Evolutionary conservation across 108 stramenopile genomes (phyloP).

Genomic region (Nitzschia sp.): DNA sequence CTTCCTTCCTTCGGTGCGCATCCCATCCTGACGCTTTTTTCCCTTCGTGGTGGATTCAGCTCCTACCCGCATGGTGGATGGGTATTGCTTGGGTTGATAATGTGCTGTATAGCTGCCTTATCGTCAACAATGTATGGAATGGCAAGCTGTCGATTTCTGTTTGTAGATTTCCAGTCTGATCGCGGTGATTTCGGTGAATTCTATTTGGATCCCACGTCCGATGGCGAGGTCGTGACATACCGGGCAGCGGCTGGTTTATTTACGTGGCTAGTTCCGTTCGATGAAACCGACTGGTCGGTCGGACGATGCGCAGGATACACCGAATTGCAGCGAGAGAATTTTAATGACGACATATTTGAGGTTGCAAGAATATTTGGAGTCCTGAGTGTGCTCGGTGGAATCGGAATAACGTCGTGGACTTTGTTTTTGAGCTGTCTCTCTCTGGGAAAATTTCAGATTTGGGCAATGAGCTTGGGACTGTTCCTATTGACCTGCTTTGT

Average conservation of each 20-base stretch:
- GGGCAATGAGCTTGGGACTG: conserved; percentile 22
- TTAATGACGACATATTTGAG: conserved; percentile 34
- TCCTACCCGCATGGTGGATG: conserved; percentile 44
- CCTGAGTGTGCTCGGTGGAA: conserved; percentile 26
- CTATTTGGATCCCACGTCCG: conserved; percentile 30
- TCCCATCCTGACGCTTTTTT: no score
- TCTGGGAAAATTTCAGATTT: conserved; percentile 30
- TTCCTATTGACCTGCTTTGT: conserved; percentile 11
- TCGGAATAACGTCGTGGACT: conserved; percentile 17
- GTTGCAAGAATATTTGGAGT: conserved; percentile 32
- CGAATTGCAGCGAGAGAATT: conserved; percentile 11
- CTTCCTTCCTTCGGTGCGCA: not conserved
- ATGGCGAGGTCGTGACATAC: conserved; percentile 17
- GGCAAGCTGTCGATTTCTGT: conserved; percentile 33
- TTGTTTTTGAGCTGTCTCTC: conserved; percentile 39
- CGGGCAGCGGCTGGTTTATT: conserved; percentile 36
- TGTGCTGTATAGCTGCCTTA: conserved; percentile 27
- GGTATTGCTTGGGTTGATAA: conserved; percentile 25
- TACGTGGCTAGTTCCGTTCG: conserved; percentile 39
- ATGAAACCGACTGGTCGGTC: conserved; percentile 23
- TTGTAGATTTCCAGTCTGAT: conserved; percentile 28
- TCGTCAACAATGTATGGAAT: conserved; percentile 33
- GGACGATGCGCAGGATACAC: conserved; percentile 39
- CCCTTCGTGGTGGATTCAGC: no score
- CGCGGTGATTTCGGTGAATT: conserved; percentile 40